Evolutionary conservation across 352 stramenopile genomes (phyloP).

Genomic region (Pythium grandisporangium): DNA sequence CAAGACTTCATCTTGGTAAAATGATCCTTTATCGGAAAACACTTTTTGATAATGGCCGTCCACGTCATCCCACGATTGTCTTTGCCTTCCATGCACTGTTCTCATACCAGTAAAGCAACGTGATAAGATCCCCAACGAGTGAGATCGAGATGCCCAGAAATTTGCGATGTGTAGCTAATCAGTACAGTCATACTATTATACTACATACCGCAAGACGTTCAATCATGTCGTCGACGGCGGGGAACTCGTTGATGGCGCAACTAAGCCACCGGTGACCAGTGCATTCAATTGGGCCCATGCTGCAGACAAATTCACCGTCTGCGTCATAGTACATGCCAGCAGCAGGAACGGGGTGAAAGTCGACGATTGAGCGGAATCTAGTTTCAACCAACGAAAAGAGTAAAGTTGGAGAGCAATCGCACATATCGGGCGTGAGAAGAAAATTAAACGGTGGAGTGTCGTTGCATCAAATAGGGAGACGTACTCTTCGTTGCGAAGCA

Average conservation of each 20-base stretch:
- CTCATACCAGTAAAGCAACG: neutral
- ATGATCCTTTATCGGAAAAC: conserved; percentile 36
- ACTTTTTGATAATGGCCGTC: conserved; percentile 52
- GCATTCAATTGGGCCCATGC: conserved; percentile 59
- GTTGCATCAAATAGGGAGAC: conserved; percentile 2
- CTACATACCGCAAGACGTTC: conserved; percentile 49
- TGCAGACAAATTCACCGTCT: conserved; percentile 59
- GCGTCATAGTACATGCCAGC: conserved; percentile 48
- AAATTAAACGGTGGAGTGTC: too few relatives aligned
- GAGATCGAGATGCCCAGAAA: too few relatives aligned
- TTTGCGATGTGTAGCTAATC: too few relatives aligned
- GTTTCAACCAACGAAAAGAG: too few relatives aligned
- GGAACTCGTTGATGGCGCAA: conserved; percentile 60
- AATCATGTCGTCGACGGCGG: conserved; percentile 47
- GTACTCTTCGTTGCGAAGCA: conserved; percentile 52
- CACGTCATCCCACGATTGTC: conserved; percentile 68
- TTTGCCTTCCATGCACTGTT: conserved; percentile 62
- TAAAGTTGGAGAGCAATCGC: too few relatives aligned
- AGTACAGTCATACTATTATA: too few relatives aligned
- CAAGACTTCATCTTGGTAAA: conserved; percentile 55
- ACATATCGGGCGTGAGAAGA: too few relatives aligned
- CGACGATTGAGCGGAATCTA: conserved; percentile 68
- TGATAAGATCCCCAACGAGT: neutral
- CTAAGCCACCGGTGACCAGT: conserved; percentile 72
- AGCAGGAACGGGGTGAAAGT: conserved; percentile 63